A percentile compares a stretch with the other conserved stretches of the same genome.
phyloP scores from a whole-genome alignment of 371 early-diverging fungal species.

The Rhizopus microsporus region DNA sequence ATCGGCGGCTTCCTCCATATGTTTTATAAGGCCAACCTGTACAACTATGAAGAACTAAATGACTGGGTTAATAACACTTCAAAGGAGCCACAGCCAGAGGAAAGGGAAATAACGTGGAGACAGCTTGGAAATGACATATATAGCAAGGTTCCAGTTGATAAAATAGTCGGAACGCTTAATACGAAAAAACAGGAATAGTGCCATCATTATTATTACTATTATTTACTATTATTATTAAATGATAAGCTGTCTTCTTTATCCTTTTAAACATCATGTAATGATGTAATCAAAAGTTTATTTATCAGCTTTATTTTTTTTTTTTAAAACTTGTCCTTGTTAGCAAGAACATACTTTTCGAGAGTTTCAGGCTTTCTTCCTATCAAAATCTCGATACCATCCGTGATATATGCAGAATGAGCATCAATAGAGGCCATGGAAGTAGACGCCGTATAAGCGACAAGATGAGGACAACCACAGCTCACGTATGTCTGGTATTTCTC shows the following conservation, averaged over 20 bases:
- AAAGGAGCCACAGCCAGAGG: not conserved
- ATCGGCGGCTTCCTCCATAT: slow-evolving; percentile 39
- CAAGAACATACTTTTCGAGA: slow-evolving; percentile 9
- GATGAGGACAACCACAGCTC: not conserved
- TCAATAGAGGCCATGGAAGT: no score
- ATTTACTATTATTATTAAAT: no score
- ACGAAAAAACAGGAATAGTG: no score
- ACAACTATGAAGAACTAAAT: slow-evolving; percentile 34
- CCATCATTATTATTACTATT: no score
- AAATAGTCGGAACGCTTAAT: slow-evolving; percentile 39
- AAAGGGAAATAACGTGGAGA: slow-evolving; percentile 19
- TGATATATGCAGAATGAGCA: not conserved
- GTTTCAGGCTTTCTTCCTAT: slow-evolving; percentile 17
- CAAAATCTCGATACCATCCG: slow-evolving; percentile 9
- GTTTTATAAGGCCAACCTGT: slow-evolving; percentile 49
- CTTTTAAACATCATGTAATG: no score
- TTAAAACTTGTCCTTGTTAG: slow-evolving; percentile 6
- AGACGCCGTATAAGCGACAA: not conserved
- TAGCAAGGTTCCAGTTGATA: slow-evolving; percentile 53
- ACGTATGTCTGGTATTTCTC: not conserved
- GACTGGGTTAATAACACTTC: slow-evolving; percentile 12
- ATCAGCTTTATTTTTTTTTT: no score
- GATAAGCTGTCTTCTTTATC: no score
- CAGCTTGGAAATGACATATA: slow-evolving; percentile 15
- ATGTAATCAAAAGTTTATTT: no score